A percentile compares a stretch with the other conserved stretches of the same genome.
These are phyloP conservation scores for Gossypium bickii DNA, from an alignment of 345 rosid species.

Conservation along the genomic window DNA sequence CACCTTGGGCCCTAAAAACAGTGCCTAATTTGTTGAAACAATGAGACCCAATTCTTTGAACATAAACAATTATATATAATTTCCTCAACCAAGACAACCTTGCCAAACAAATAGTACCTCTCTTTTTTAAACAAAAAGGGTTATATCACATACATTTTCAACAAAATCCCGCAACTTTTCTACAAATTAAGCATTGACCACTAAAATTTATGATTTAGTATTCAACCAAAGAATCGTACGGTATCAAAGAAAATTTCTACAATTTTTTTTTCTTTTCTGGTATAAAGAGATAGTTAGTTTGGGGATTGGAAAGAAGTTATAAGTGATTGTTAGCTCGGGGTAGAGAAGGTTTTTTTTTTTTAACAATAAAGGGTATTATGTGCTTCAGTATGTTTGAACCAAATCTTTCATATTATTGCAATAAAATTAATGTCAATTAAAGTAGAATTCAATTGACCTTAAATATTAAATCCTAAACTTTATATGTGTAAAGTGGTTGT, in stretches of 20 bases:
- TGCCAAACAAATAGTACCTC: not conserved
- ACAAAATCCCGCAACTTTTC: not conserved
- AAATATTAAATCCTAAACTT: no score
- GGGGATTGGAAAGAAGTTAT: no score
- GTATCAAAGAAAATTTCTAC: not conserved
- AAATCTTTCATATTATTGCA: no score
- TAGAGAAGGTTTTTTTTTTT: no score
- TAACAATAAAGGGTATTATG: no score
- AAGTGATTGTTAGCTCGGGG: no score
- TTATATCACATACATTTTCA: not conserved
- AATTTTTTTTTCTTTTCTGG: no score
- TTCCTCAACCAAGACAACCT: not conserved
- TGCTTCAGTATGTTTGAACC: no score
- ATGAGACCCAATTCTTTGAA: constrained; percentile 4
- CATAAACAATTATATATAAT: not conserved
- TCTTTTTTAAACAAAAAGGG: not conserved
- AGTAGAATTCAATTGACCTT: no score
- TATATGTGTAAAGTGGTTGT: no score
- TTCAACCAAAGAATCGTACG: not conserved
- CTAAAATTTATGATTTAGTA: not conserved
- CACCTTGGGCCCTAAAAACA: not conserved
- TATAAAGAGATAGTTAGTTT: no score
- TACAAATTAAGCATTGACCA: not conserved
- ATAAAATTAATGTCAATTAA: no score
- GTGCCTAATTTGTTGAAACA: constrained; percentile 15